phyloP scores from a whole-genome alignment of 2,329 filamentous ascomycete species.

The Diaporthe caulivora region DNA sequence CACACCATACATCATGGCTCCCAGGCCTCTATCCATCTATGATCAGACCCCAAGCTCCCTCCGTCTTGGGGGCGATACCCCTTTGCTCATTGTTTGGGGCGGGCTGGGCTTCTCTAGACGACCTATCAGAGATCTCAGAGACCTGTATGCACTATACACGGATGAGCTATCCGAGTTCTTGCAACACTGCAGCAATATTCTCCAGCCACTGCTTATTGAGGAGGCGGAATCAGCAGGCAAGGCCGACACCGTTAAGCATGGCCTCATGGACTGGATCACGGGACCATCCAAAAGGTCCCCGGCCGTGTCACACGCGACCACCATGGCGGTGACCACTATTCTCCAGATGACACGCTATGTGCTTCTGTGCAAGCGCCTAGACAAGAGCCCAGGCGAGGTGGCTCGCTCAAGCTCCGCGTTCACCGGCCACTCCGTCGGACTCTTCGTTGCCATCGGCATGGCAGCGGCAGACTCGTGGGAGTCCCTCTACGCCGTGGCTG shows the following conservation, averaged over 20 bases:
- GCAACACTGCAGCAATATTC: not conserved
- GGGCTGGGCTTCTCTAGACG: not conserved
- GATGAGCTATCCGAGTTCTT: not conserved
- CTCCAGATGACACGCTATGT: constrained; percentile 96
- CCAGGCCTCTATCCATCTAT: not conserved
- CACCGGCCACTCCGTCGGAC: constrained; percentile 96
- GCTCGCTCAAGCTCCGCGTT: constrained; percentile 86
- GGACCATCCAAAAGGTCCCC: constrained; percentile 11
- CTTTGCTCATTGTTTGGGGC: constrained; percentile 10
- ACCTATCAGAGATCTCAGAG: constrained; percentile 7
- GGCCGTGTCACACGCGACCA: constrained; percentile 87
- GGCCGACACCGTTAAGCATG: not conserved
- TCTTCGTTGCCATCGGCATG: constrained; percentile 94
- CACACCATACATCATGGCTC: not conserved
- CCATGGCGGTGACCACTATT: constrained; percentile 93
- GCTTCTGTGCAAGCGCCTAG: constrained; percentile 91
- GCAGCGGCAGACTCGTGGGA: constrained; percentile 94
- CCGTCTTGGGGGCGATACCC: not conserved
- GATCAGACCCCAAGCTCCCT: not conserved
- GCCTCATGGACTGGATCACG: constrained; percentile 9
- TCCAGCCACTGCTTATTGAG: constrained; percentile 6
- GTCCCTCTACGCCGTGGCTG: constrained; percentile 83
- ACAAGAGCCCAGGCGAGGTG: constrained; percentile 88
- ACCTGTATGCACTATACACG: constrained; percentile 3
- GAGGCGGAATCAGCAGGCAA: constrained; percentile 11